Percentiles rank a stretch among this genome's conserved stretches.
Conservation (phyloP, 306 rosid species). For the Acacia confusa region DNA sequence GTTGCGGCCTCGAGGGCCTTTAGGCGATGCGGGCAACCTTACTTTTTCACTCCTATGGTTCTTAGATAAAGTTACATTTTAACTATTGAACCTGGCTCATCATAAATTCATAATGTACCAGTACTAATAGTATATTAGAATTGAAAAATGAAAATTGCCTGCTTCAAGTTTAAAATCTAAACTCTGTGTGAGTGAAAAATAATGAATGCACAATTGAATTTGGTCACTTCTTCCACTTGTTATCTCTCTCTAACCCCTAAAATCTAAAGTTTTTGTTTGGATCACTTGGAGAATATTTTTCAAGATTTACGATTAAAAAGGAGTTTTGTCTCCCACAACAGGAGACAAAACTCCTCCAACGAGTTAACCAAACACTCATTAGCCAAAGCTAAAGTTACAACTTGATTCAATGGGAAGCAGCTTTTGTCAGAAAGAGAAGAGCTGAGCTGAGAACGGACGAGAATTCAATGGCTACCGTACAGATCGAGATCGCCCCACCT, state of each 20-base stretch:
- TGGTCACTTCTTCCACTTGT: no score
- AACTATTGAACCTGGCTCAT: background rate
- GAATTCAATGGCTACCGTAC: slow-evolving; percentile 31
- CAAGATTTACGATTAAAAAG: no score
- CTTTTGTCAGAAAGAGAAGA: slow-evolving; percentile 14
- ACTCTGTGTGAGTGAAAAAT: background rate
- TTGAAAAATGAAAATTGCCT: background rate
- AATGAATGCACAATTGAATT: no score
- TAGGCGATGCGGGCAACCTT: background rate
- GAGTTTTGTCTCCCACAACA: no score
- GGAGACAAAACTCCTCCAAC: no score
- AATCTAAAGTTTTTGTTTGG: no score
- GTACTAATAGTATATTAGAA: no score
- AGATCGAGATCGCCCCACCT: slow-evolving; percentile 9
- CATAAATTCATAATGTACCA: background rate
- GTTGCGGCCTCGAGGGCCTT: background rate
- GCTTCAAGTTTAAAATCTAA: background rate
- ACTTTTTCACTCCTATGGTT: background rate
- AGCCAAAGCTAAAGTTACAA: background rate
- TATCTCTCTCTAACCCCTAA: background rate
- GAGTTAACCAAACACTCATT: no score
- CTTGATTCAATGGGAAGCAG: background rate
- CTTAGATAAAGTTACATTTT: background rate
- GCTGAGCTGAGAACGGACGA: background rate
- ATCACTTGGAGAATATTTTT: no score